Evolutionary conservation across 129 eudicot genomes (phyloP), one percentile per base, ranked within the genome.

Genomic region (Deinandra increscens): DNA sequence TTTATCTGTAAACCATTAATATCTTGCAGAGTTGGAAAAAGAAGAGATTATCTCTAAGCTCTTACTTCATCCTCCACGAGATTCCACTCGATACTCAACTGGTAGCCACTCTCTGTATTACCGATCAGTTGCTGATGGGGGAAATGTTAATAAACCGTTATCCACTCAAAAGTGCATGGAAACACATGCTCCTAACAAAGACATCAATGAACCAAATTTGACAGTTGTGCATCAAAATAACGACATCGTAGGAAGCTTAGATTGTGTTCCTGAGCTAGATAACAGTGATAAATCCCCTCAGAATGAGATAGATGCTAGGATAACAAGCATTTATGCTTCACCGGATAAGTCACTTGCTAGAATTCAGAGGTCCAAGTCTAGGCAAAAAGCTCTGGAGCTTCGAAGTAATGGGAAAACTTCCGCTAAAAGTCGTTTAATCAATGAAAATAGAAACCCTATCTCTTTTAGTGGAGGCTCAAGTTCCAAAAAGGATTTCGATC

Each of bases 351-450:
- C 96, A 23, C 81, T 86, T 60, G 91, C 91, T 61, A 82, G 86
- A 80, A 76, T 89, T 17, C 95, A 89, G 68, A 86, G 96, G 78
- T 92, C 98, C 63, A 92, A 66, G 78, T 83, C 98, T 9, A 82
- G 98, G 68, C 98, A 92, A 84, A 89, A 78, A 82, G 98, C 98
- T 77, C 78, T 81, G 42, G 85, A 86, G 85, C 91, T 81, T 33
- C 96, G 96, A n/a, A 82, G 68, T 56, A 81, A 80, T 81, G 87
- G 79, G 66, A 88, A 82, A 71, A 61, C 84, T 37, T 14, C 78
- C 23, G 73, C 71, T 58, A 86, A 81, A 81, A 81, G 81, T 15
- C 44, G 83, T 48, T 72, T 60, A 45, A 63, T 78, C 61, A 42
- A 68, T 66, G 84, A 75, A 64, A 82, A 74, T 56, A 29, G 34